phyloP scores from a whole-genome alignment of 345 rosid genomes.

The Gossypium ekmanianum region DNA sequence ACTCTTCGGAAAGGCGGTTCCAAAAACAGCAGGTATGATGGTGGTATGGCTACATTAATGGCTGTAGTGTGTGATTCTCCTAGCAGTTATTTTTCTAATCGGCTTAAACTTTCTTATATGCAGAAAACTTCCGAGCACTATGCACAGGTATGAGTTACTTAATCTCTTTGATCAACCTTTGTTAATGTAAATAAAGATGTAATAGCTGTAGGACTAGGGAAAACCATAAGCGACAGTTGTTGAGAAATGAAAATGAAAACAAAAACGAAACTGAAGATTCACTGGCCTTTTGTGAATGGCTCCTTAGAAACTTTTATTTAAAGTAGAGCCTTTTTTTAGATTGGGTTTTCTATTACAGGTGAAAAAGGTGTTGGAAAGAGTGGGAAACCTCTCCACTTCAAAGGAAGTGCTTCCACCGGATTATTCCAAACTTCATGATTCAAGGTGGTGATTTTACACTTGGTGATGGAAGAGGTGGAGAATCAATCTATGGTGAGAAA shows the following conservation, averaged over 20 bases:
- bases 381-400: conserved; percentile 83
- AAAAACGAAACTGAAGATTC: background rate
- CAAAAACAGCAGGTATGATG: conserved; percentile 73
- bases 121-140: conserved; percentile 97
- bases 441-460: conserved; percentile 97
- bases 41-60: background rate
- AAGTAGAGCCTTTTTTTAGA: background rate
- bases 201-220: background rate
- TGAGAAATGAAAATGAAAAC: background rate
- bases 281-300: background rate
- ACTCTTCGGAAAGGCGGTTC: conserved; percentile 86
- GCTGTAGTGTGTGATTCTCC: background rate
- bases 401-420: conserved; percentile 82
- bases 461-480: conserved; percentile 96
- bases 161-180: background rate
- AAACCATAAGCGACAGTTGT: background rate
- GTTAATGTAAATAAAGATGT: conserved; percentile 1
- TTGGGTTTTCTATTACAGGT: conserved; percentile 39
- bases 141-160: conserved; percentile 65
- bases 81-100: conserved; percentile 14
- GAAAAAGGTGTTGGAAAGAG: conserved; percentile 89
- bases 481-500: conserved; percentile 92
- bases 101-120: conserved; percentile 21
- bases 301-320: background rate
- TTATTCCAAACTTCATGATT: conserved; percentile 93